A percentile compares a stretch with the other conserved stretches of the same genome.
These are phyloP conservation scores for Quercus lobata DNA, from an alignment of 331 rosid genomes.

Conservation along the genomic window DNA sequence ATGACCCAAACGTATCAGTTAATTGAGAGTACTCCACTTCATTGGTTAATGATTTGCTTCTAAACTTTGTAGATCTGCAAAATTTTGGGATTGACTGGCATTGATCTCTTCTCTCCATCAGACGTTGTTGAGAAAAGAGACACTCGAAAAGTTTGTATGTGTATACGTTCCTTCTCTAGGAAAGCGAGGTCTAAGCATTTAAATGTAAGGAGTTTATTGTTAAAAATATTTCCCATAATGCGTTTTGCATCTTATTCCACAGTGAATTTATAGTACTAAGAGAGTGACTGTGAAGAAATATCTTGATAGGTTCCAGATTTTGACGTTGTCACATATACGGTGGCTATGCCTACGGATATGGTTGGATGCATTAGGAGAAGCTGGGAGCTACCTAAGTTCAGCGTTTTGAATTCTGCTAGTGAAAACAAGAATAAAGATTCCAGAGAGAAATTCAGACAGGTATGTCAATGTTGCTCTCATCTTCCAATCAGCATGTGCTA, in stretches of 20 bases:
- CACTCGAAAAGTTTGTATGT: slow-evolving; percentile 50
- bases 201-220: slow-evolving; percentile 28
- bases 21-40: not conserved
- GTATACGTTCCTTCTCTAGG: slow-evolving; percentile 51
- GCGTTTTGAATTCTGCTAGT: slow-evolving; percentile 20
- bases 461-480: slow-evolving; percentile 17
- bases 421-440: slow-evolving; percentile 12
- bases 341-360: slow-evolving; percentile 44
- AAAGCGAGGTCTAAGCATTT: slow-evolving; percentile 34
- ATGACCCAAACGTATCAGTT: not conserved
- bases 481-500: slow-evolving; percentile 1
- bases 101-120: slow-evolving; percentile 55
- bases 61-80: slow-evolving; percentile 39
- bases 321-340: slow-evolving; percentile 46
- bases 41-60: not conserved
- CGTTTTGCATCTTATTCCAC: not conserved
- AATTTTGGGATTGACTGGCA: slow-evolving; percentile 48
- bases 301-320: slow-evolving; percentile 56
- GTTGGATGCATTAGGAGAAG: slow-evolving; percentile 45
- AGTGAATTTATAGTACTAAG: not conserved
- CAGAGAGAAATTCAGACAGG: slow-evolving; percentile 31
- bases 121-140: slow-evolving; percentile 57
- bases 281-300: slow-evolving; percentile 1
- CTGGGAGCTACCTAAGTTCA: slow-evolving; percentile 35
- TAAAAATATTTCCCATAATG: slow-evolving; percentile 1